Conservation (phyloP, 129 eudicot genomes). For the Helianthus annuus region DNA sequence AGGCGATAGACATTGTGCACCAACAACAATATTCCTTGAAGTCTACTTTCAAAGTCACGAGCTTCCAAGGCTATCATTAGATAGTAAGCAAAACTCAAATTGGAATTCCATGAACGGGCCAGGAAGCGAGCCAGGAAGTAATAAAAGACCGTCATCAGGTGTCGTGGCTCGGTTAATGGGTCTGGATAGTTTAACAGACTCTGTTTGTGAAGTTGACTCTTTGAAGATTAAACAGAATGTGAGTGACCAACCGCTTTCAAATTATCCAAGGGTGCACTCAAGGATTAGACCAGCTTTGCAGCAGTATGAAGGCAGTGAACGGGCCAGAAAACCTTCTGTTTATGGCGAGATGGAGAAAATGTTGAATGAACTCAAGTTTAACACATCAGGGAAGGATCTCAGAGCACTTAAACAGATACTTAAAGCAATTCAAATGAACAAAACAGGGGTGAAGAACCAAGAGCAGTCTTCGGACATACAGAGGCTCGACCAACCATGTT, state of each 20-base stretch:
- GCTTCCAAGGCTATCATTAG: constrained; percentile 80
- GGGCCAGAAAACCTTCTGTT: constrained; percentile 48
- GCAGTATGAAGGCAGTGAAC: constrained; percentile 41
- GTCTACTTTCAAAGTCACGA: constrained; percentile 56
- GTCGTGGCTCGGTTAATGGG: constrained; percentile 92
- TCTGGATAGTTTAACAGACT: constrained; percentile 56
- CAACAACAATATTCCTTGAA: constrained; percentile 45
- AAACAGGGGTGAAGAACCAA: constrained; percentile 37
- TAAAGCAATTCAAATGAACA: constrained; percentile 71
- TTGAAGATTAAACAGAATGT: constrained; percentile 20
- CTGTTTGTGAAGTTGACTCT: constrained; percentile 25
- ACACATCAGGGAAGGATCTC: constrained; percentile 81
- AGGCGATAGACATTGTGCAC: no score
- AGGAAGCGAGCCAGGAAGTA: constrained; percentile 57
- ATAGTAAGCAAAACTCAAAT: constrained; percentile 57
- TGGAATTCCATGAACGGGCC: constrained; percentile 33
- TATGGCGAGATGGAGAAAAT: constrained; percentile 85
- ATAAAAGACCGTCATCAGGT: constrained; percentile 57
- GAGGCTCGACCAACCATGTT: constrained; percentile 25
- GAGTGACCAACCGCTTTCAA: constrained; percentile 31
- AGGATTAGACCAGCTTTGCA: constrained; percentile 52
- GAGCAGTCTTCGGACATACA: no score
- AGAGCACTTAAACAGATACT: constrained; percentile 96
- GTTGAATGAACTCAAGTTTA: constrained; percentile 67
- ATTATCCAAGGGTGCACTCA: constrained; percentile 40